A percentile compares a stretch with the other conserved stretches of the same genome.
Conservation (phyloP, 305 asterid species). For the Plantago lanceolata region DNA sequence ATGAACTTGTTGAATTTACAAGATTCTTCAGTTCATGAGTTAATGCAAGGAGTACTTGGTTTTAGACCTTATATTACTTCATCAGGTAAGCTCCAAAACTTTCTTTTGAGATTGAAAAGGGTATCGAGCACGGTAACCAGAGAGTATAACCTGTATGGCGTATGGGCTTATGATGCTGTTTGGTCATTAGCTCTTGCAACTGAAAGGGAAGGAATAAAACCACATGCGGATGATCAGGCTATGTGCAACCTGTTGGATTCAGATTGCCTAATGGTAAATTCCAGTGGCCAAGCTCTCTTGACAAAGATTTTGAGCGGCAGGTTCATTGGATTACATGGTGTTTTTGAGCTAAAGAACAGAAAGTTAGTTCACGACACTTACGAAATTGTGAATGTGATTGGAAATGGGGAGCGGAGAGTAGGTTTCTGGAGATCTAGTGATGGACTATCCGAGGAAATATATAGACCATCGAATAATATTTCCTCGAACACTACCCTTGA, state of each 20-base stretch:
- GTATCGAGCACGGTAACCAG: slow-evolving; percentile 13
- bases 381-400: slow-evolving; percentile 23
- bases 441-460: no score
- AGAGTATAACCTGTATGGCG: slow-evolving; percentile 28
- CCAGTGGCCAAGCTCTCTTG: slow-evolving; percentile 5
- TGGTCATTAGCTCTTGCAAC: slow-evolving; percentile 37
- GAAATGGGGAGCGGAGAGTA: background rate
- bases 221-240: background rate
- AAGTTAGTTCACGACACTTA: no score
- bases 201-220: slow-evolving; percentile 23
- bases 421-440: no score
- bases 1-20: slow-evolving; percentile 30
- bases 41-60: slow-evolving; percentile 39
- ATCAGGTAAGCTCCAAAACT: slow-evolving; percentile 25
- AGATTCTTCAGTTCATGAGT: slow-evolving; percentile 28
- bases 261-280: slow-evolving; percentile 10
- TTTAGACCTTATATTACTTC: slow-evolving; percentile 32
- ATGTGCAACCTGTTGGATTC: slow-evolving; percentile 16
- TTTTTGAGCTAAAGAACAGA: no score
- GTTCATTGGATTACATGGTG: no score
- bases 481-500: no score
- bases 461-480: no score
- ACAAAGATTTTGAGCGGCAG: background rate
- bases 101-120: slow-evolving; percentile 32
- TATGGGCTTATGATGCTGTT: slow-evolving; percentile 44